Evolutionary conservation across 2,329 filamentous ascomycete genomes (phyloP), one percentile per base, ranked within the genome.

Genomic region (Sarocladium brachiariae): DNA sequence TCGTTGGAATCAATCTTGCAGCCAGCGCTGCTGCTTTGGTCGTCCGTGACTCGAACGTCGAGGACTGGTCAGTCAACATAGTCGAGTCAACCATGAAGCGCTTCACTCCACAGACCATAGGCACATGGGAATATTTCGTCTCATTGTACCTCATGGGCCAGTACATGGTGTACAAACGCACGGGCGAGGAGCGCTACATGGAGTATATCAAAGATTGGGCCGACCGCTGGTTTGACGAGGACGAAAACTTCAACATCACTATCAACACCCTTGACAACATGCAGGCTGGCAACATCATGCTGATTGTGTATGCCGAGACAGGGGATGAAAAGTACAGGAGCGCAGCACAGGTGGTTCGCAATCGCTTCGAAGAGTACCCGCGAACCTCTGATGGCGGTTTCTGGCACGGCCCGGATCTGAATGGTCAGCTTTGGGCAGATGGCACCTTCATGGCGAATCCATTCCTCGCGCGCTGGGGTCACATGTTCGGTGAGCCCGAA

Each of bases 391-490:
- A 52, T n/a, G 50, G 43, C 34, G 50, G 4, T 16, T 49, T 52
- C 19, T 49, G 43, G 50, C 50, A 52, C 24, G 30, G 18, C 14
- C n/a, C 13, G 2, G 4, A 7, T 4, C 21, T 49, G 2, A 3
- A 23, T 2, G 14, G 38, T n/a, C 50, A 52, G 43, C 19, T 52
- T 14, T 52, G 50, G 50, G 43, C 50, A 4, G 50, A 52, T 19
- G 50, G 50, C 7, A 21, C 34, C 18, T 52, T 52, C 35, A 52
- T 52, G 50, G 50, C 37, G 21, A 52, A 52, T 21, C 50, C 50
- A 2, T 52, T 52, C 34, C 50, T 52, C 11, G 37, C 13, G 13
- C 50, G 50, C 9, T 52, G 33, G 31, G 50, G 50, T 14, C 19
- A 27, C 43, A 25, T 48, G 33, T 49, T 48, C 35, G 50, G 27